Percentiles rank a stretch among this genome's conserved stretches.
These are phyloP conservation scores for Malassezia sympodialis DNA, from an alignment of 1,284 basidiomycete species.

Conservation along the genomic window DNA sequence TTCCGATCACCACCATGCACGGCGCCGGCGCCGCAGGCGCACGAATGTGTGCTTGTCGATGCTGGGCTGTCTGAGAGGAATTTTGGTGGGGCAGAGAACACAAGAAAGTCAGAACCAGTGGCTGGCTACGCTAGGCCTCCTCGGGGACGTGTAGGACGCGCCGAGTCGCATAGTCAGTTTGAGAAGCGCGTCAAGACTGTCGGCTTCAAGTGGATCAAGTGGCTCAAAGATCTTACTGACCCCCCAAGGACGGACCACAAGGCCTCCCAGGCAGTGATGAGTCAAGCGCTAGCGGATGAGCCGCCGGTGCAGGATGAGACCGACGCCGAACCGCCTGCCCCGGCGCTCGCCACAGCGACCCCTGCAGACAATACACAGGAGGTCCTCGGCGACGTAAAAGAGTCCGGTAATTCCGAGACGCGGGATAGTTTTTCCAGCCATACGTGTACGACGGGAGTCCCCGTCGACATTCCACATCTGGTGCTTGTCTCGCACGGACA, in stretches of 20 bases:
- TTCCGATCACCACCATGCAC: neutral
- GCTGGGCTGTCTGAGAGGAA: slow-evolving; percentile 11
- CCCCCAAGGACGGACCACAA: neutral
- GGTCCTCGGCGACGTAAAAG: neutral
- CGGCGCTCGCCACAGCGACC: neutral
- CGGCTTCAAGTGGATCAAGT: slow-evolving; percentile 14
- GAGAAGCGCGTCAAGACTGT: neutral
- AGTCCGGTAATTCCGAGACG: neutral
- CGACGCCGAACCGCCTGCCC: neutral
- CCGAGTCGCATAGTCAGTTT: slow-evolving; percentile 5
- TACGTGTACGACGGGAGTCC: neutral
- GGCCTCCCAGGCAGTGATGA: no score
- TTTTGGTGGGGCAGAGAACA: slow-evolving; percentile 11
- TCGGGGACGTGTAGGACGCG: neutral
- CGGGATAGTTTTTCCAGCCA: neutral
- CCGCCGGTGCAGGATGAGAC: neutral
- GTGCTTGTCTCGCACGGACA: slow-evolving; percentile 39
- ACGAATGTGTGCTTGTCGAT: slow-evolving; percentile 1
- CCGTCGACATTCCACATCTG: slow-evolving; percentile 20
- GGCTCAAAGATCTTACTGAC: neutral
- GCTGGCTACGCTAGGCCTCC: neutral
- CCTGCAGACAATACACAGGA: neutral
- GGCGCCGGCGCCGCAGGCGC: neutral
- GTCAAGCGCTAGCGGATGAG: no score
- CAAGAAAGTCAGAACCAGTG: neutral